Conservation (phyloP, 192 early-diverging fungal genomes). For the Backusella westeae region DNA sequence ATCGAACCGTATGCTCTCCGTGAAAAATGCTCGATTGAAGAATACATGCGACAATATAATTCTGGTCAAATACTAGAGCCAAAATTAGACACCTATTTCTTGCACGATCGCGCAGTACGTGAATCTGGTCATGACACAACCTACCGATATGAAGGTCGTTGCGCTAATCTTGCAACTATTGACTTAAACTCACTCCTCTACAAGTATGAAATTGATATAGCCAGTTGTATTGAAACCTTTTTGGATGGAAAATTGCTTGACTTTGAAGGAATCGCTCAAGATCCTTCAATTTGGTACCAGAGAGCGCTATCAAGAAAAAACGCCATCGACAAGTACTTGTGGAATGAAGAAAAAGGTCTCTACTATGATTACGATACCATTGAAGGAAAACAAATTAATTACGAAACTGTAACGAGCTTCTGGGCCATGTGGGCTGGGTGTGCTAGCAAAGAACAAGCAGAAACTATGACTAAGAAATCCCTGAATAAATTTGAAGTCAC, state of each 20-base stretch:
- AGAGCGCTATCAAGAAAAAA: constrained; percentile 60
- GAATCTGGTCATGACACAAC: constrained; percentile 97
- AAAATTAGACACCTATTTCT: constrained; percentile 90
- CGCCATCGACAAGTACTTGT: constrained; percentile 77
- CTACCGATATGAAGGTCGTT: constrained; percentile 87
- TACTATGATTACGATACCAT: constrained; percentile 93
- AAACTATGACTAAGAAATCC: constrained; percentile 61
- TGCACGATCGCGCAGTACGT: constrained; percentile 95
- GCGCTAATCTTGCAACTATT: constrained; percentile 88
- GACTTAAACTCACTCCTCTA: constrained; percentile 92
- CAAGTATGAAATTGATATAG: constrained; percentile 95
- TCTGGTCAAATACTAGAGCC: constrained; percentile 68
- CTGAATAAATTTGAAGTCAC: constrained; percentile 84
- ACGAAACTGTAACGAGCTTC: constrained; percentile 86
- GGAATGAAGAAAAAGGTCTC: constrained; percentile 76
- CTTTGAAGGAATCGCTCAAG: constrained; percentile 37
- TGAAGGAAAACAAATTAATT: constrained; percentile 60
- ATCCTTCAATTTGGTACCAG: constrained; percentile 57
- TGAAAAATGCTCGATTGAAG: constrained; percentile 60
- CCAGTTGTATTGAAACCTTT: constrained; percentile 60
- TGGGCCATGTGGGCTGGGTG: constrained; percentile 93
- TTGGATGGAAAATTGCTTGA: constrained; percentile 49
- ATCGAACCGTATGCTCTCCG: constrained; percentile 76
- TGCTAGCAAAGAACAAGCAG: constrained; percentile 73
- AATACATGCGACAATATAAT: constrained; percentile 76